Evolutionary conservation across 257 asterid genomes (phyloP), one percentile per base, ranked within the genome.

Genomic region (Misopates orontium): DNA sequence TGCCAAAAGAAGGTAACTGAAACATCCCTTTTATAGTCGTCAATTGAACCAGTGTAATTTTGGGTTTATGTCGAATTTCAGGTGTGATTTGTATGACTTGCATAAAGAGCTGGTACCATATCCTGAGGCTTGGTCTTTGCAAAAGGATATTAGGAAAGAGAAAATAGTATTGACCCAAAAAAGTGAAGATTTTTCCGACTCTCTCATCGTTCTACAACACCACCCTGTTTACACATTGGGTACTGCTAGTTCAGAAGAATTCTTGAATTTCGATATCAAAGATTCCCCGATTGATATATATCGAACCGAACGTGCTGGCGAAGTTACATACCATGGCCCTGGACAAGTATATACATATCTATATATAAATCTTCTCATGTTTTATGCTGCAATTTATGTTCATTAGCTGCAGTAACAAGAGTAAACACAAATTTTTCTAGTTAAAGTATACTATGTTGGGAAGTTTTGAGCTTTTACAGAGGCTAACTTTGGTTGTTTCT

Each of bases 281-380:
- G 45, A 81, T 72, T 61, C 95, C 11, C 95, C 96, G 31, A 72
- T 78, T 44, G 89, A 90, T 55, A 51, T 94, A 49, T 85, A 82
- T 42, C 79, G 93, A 65, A 94, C 97, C 0, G 99, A 90, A 60
- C 84, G 94, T 1, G 98, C 97, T 18, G 96, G 98, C 8, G 98
- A 92, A 82, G 94, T 92, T 68, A 92, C 97, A n/a, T 92, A 82
- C 68, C 96, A 94, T 74, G 97, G 96, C 51, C 99, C 97, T 75
- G 96, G 99, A 23, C 96, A 94, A 93, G 99, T 94, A 68, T 45
- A 16, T 25, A 21, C 41, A 25, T 58, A 5, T 21, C 13, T 59
- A 18, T 21, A n/a, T 8, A n/a, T n/a, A n/a, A n/a, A n/a, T n/a
- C n/a, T n/a, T n/a, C n/a, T n/a, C n/a, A 13, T 21, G 0, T 12